Conservation (phyloP, 805 yeast genomes). For the Cyberlindnera lachancei region DNA sequence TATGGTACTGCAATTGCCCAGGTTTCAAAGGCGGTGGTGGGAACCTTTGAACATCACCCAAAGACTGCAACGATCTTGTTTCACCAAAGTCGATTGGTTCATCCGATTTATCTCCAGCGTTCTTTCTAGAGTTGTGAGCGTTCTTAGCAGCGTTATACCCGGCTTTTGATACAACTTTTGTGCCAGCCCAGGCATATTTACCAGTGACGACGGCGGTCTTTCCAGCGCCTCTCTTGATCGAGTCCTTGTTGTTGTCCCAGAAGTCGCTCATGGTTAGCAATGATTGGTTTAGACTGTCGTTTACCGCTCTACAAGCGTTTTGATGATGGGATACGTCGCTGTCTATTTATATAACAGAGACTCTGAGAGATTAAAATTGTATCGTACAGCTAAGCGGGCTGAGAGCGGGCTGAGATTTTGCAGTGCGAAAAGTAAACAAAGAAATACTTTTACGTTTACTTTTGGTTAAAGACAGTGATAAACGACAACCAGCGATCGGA, state of each 20-base stretch:
- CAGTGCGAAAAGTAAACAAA: not conserved
- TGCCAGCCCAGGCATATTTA: slow-evolving; percentile 29
- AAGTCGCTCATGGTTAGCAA: slow-evolving; percentile 19
- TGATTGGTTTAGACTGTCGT: not conserved
- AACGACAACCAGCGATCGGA: no score
- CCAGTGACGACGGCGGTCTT: slow-evolving; percentile 31
- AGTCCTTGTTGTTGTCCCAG: slow-evolving; percentile 36
- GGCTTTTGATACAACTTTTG: slow-evolving; percentile 33
- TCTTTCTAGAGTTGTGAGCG: slow-evolving; percentile 6
- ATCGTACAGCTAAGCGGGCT: no score
- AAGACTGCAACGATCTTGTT: slow-evolving; percentile 7
- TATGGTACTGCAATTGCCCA: slow-evolving; percentile 28
- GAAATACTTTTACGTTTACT: no score
- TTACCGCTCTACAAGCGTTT: not conserved
- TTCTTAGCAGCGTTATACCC: slow-evolving; percentile 34
- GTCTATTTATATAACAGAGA: not conserved
- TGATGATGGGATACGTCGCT: no score
- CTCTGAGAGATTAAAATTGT: not conserved
- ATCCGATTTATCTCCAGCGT: not conserved
- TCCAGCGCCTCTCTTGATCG: slow-evolving; percentile 28
- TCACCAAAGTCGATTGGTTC: slow-evolving; percentile 6
- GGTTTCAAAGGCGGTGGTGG: slow-evolving; percentile 35
- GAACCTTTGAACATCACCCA: slow-evolving; percentile 17
- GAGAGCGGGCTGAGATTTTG: no score
- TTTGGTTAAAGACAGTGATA: no score